These are phyloP conservation scores for Stephania japonica DNA, from an alignment of 164 flowering plant species.

Conservation along the genomic window DNA sequence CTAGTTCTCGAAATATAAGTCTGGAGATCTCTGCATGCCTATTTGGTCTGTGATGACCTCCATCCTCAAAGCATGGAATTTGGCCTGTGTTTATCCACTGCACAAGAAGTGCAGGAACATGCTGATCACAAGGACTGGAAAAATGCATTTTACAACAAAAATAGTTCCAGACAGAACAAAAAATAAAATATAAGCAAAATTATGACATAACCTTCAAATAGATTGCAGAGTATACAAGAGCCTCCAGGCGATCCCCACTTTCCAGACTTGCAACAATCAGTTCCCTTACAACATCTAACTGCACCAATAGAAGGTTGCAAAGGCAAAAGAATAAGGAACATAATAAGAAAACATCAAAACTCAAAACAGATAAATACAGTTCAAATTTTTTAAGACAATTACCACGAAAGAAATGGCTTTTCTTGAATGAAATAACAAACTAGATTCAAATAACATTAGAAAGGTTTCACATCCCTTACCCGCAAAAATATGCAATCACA, in stretches of 20 bases:
- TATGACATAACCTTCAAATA: conserved; percentile 66
- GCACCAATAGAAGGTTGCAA: conserved; percentile 4
- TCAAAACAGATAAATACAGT: not conserved
- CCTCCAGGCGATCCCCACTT: conserved; percentile 55
- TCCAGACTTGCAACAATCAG: conserved; percentile 46
- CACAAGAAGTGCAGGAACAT: conserved; percentile 17
- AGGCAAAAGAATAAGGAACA: not conserved
- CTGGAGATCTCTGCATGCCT: conserved; percentile 98
- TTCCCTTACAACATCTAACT: conserved; percentile 90
- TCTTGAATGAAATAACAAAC: not conserved
- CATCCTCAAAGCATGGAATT: conserved; percentile 93
- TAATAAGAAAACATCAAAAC: not conserved
- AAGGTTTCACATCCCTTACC: no score
- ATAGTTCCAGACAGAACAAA: not conserved
- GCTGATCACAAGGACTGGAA: not conserved
- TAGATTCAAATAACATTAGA: no score
- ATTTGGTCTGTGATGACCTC: conserved; percentile 95
- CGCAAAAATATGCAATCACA: no score
- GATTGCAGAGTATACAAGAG: conserved; percentile 72
- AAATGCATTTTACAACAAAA: not conserved
- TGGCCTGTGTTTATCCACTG: conserved; percentile 99
- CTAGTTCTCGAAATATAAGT: conserved; percentile 83
- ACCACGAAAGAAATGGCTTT: not conserved
- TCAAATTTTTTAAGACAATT: not conserved
- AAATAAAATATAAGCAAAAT: not conserved